Conservation (phyloP, 495 filamentous ascomycete species). For the Pyronema omphalodes region DNA sequence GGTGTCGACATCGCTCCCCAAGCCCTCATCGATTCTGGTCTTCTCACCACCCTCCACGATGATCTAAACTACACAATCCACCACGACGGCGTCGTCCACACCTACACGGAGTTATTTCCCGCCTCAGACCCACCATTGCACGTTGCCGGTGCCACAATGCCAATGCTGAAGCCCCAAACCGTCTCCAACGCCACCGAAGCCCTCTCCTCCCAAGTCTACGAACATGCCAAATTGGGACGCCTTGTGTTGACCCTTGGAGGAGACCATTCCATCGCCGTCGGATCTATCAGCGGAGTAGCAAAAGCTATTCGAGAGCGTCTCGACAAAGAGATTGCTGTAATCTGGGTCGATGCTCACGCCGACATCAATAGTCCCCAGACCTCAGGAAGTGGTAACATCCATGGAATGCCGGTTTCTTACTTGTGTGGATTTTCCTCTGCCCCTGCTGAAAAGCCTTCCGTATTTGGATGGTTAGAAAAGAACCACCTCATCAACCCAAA, state of each 20-base stretch:
- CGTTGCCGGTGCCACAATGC: conserved; percentile 23
- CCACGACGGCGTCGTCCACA: conserved; percentile 68
- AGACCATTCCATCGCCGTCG: conserved; percentile 93
- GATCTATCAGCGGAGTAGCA: conserved; percentile 66
- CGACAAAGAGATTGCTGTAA: conserved; percentile 67
- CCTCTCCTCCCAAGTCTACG: conserved; percentile 70
- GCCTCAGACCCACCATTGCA: conserved; percentile 55
- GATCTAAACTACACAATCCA: conserved; percentile 77
- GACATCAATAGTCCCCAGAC: conserved; percentile 95
- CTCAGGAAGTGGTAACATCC: conserved; percentile 78
- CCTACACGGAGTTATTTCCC: conserved; percentile 62
- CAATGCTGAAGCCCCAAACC: conserved; percentile 79
- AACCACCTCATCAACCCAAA: conserved; percentile 45
- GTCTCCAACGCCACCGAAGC: conserved; percentile 73
- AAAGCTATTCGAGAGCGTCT: conserved; percentile 64
- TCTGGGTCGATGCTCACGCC: conserved; percentile 97
- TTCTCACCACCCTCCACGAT: conserved; percentile 62
- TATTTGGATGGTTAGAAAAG: conserved; percentile 74
- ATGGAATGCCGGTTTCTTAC: conserved; percentile 96
- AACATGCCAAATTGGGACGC: conserved; percentile 65
- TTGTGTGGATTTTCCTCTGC: conserved; percentile 53
- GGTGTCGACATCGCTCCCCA: conserved; percentile 87
- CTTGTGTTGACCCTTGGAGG: conserved; percentile 86
- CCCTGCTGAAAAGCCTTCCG: conserved; percentile 42
- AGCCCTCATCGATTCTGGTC: conserved; percentile 74